Evolutionary conservation across 1,284 basidiomycete genomes (phyloP), one percentile per base, ranked within the genome.

Genomic region (Trichosporon asahii): DNA sequence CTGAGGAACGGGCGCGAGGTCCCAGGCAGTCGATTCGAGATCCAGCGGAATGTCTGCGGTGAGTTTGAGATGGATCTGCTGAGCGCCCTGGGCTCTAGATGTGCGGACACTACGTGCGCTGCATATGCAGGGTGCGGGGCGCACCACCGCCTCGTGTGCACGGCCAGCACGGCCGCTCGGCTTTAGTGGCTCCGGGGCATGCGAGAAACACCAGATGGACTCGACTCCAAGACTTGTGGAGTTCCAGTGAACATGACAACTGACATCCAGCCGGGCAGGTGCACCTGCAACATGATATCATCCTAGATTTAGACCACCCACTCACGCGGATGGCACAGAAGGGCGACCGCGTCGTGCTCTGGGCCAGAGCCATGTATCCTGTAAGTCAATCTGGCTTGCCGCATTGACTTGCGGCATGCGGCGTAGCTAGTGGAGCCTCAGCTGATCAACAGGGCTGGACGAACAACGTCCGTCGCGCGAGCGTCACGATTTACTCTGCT

Each of bases 11-110:
- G 77, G 9, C 66, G 67, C 12, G 78, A 82, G 70, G 78, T 80
- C 0, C 70, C 72, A 11, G 74, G 71, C 0, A 74, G 76, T 2
- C 68, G 81, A 5, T 66, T 68, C 33, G 49, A 68, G 11, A 68
- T 81, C 2, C 79, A 80, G 70, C 66, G 77, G 67, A 82, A 82
- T 61, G 74, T 82, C 0, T 78, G 79, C 65, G 78, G 79, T 81
- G 29, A 70, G 77, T 74, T 12, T 44, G 40, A 37, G 35, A 37
- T 12, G 11, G 35, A 44, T 11, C 40, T 40, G 14, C 37, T 12
- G 37, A n/a, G 37, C 37, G 9, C 37, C 37, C 37, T 15, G 40
- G 40, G 15, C 27, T 27, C 37, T 44, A 12, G 18, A 33, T 63
- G 35, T n/a, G 29, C 46, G 21, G n/a, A 44, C 3, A 14, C 40